phyloP scores from a whole-genome alignment of 2,329 filamentous ascomycete genomes.

The Aureobasidium uvarum region DNA sequence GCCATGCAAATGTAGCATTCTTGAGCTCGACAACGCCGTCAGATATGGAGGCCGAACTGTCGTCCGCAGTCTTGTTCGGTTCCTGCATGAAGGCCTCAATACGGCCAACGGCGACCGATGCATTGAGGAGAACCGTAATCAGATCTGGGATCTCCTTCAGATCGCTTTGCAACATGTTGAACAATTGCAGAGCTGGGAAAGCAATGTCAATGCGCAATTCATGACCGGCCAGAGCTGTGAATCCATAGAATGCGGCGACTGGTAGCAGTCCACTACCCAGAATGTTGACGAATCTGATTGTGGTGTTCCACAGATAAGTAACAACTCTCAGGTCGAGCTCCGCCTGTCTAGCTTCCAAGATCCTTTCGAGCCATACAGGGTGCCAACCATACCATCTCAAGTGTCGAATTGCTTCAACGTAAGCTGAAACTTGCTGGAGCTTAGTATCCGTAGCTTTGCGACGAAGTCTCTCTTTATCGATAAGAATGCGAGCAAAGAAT shows the following conservation, averaged over 20 bases:
- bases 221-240: slow-evolving; percentile 67
- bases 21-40: slow-evolving; percentile 51
- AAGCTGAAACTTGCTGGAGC: slow-evolving; percentile 77
- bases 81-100: slow-evolving; percentile 86
- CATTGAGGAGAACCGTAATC: slow-evolving; percentile 74
- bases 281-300: slow-evolving; percentile 67
- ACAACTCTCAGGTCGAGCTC: slow-evolving; percentile 66
- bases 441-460: slow-evolving; percentile 72
- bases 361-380: slow-evolving; percentile 66
- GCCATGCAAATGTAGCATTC: slow-evolving; percentile 75
- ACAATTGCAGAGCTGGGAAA: slow-evolving; percentile 81
- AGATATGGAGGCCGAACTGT: slow-evolving; percentile 39
- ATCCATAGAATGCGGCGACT: slow-evolving; percentile 76
- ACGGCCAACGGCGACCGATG: slow-evolving; percentile 74
- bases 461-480: slow-evolving; percentile 68
- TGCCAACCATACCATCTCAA: slow-evolving; percentile 83
- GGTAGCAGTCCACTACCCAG: slow-evolving; percentile 74
- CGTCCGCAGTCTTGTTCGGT: slow-evolving; percentile 61
- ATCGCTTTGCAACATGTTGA: slow-evolving; percentile 69
- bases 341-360: slow-evolving; percentile 65
- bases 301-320: slow-evolving; percentile 60
- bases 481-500: slow-evolving; percentile 62
- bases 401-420: slow-evolving; percentile 81
- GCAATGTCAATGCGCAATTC: slow-evolving; percentile 75
- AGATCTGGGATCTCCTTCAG: slow-evolving; percentile 72